These are phyloP conservation scores for Nannizzia gypsea DNA, from an alignment of 2,329 filamentous ascomycete genomes.

Conservation along the genomic window DNA sequence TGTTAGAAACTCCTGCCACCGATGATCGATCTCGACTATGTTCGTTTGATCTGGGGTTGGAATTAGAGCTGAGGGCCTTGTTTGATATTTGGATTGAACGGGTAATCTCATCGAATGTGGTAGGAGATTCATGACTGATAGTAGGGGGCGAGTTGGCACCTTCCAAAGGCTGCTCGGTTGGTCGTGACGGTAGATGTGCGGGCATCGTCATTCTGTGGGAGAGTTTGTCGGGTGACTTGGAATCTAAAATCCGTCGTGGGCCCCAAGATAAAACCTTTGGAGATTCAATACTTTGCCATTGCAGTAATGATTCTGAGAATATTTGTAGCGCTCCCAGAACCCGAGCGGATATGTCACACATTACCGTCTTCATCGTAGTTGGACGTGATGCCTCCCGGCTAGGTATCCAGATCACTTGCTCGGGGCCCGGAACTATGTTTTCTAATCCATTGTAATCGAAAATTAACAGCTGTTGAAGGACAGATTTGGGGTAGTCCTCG, in stretches of 20 bases:
- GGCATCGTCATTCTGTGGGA: constrained; percentile 73
- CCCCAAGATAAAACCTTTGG: constrained; percentile 44
- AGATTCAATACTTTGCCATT: constrained; percentile 63
- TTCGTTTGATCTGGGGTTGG: constrained; percentile 37
- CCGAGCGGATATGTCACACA: constrained; percentile 66
- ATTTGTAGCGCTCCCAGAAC: constrained; percentile 65
- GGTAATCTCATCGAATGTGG: constrained; percentile 44
- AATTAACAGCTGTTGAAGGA: constrained; percentile 66
- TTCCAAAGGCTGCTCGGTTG: constrained; percentile 25
- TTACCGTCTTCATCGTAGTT: constrained; percentile 69
- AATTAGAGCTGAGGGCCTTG: constrained; percentile 25
- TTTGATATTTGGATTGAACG: constrained; percentile 31
- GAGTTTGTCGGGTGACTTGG: constrained; percentile 43
- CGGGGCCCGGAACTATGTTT: constrained; percentile 43
- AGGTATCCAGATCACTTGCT: constrained; percentile 61
- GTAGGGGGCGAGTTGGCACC: constrained; percentile 27
- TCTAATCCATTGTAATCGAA: constrained; percentile 58
- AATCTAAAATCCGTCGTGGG: constrained; percentile 42
- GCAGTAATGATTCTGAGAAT: constrained; percentile 61
- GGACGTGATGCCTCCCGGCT: constrained; percentile 54
- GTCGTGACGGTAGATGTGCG: constrained; percentile 41
- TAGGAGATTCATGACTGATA: constrained; percentile 35
- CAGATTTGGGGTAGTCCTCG: constrained; percentile 61
- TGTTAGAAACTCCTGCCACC: constrained; percentile 56
- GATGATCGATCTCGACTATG: constrained; percentile 50